These are phyloP conservation scores for Cutaneotrichosporon cyanovorans DNA, from an alignment of 1,284 basidiomycete genomes.

Conservation along the genomic window DNA sequence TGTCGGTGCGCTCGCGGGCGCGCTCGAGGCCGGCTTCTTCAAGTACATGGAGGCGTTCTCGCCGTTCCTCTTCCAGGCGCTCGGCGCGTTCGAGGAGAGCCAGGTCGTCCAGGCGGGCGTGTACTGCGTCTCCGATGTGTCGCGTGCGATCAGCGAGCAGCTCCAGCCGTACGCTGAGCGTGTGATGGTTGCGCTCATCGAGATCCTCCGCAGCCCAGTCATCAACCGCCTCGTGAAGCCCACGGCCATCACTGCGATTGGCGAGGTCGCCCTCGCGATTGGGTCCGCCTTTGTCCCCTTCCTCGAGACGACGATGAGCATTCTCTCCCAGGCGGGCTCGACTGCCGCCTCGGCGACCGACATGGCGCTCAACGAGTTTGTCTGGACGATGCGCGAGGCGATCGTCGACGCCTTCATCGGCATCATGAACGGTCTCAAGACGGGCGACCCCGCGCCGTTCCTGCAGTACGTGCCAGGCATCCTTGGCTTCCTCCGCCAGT, in stretches of 20 bases:
- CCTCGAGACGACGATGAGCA: constrained; percentile 80
- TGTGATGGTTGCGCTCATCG: constrained; percentile 85
- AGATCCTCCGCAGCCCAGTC: constrained; percentile 84
- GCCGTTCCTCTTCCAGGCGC: constrained; percentile 80
- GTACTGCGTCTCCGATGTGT: constrained; percentile 91
- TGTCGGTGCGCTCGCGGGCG: constrained; percentile 73
- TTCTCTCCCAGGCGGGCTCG: constrained; percentile 81
- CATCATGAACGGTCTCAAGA: constrained; percentile 82
- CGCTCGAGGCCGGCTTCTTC: constrained; percentile 74
- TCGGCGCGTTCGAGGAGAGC: constrained; percentile 89
- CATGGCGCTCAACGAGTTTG: constrained; percentile 60
- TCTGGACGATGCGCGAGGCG: constrained; percentile 80
- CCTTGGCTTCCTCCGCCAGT: constrained; percentile 72
- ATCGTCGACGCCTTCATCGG: constrained; percentile 97
- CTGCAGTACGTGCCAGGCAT: constrained; percentile 69
- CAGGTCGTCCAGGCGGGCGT: constrained; percentile 93
- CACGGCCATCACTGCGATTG: constrained; percentile 87
- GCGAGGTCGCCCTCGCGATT: constrained; percentile 91
- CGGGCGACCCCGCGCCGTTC: constrained; percentile 57
- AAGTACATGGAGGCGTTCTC: constrained; percentile 87
- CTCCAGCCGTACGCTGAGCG: constrained; percentile 72
- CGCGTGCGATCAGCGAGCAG: constrained; percentile 79
- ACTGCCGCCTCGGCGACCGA: constrained; percentile 68
- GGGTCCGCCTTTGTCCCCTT: constrained; percentile 82
- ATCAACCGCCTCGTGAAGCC: constrained; percentile 95